phyloP scores from a whole-genome alignment of 2,329 filamentous ascomycete species.

The Teratosphaeriaceae sp. region DNA sequence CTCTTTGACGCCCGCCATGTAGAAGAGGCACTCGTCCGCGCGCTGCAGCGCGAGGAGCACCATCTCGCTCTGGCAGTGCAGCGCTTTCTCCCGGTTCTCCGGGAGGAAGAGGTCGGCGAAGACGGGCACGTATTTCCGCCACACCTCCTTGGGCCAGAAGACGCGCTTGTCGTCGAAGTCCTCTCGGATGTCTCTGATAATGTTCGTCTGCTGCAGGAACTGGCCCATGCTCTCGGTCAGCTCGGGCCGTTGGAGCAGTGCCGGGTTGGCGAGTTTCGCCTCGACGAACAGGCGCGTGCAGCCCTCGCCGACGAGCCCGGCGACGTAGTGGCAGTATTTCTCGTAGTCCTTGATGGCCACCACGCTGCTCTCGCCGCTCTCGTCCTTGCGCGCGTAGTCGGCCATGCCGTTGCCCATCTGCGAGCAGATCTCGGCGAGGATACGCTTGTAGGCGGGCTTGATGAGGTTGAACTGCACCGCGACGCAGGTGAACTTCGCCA shows the following conservation, averaged over 20 bases:
- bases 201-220: slow-evolving; percentile 97
- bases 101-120: slow-evolving; percentile 88
- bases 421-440: slow-evolving; percentile 86
- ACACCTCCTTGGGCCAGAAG: slow-evolving; percentile 95
- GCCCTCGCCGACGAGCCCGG: slow-evolving; percentile 95
- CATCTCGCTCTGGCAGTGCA: slow-evolving; percentile 90
- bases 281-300: slow-evolving; percentile 85
- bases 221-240: slow-evolving; percentile 95
- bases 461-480: slow-evolving; percentile 81
- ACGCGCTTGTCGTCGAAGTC: slow-evolving; percentile 80
- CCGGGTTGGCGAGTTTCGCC: slow-evolving; percentile 77
- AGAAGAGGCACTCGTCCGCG: slow-evolving; percentile 91
- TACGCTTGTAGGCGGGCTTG: slow-evolving; percentile 73
- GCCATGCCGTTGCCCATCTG: slow-evolving; percentile 99
- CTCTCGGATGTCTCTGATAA: slow-evolving; percentile 91
- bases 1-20: slow-evolving; percentile 88
- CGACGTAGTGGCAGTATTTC: slow-evolving; percentile 95
- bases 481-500: slow-evolving; percentile 87
- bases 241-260: slow-evolving; percentile 67
- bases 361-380: slow-evolving; percentile 65
- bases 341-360: slow-evolving; percentile 85
- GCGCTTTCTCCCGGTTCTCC: slow-evolving; percentile 66
- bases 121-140: slow-evolving; percentile 86
- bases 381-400: slow-evolving; percentile 81
- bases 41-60: slow-evolving; percentile 82